phyloP scores from a whole-genome alignment of 2,329 filamentous ascomycete genomes.

The Calycina marina region DNA sequence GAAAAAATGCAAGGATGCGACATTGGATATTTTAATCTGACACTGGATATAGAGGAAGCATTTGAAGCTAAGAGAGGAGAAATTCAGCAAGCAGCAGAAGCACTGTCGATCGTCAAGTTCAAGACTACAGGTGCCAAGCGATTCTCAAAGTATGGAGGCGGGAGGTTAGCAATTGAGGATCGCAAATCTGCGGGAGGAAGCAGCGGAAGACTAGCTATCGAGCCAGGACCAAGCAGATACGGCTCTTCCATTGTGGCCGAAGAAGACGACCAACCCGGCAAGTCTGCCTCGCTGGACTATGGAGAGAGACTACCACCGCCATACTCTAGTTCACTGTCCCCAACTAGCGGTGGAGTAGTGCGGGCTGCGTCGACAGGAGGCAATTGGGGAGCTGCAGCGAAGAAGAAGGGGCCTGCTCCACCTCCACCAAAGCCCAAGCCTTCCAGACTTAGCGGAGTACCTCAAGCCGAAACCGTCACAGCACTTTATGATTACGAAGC shows the following conservation, averaged over 20 bases:
- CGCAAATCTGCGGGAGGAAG: conserved; percentile 21
- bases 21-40: conserved; percentile 94
- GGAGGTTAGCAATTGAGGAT: conserved; percentile 17
- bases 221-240: not conserved
- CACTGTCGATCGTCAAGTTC: conserved; percentile 74
- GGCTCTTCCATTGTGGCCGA: conserved; percentile 11
- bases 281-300: conserved; percentile 28
- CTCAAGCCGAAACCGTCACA: conserved; percentile 63
- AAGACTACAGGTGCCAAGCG: conserved; percentile 66
- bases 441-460: conserved; percentile 49
- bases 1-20: conserved; percentile 96
- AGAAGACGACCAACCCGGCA: conserved; percentile 24
- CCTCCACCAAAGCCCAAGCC: conserved; percentile 75
- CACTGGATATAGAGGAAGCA: conserved; percentile 78
- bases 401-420: conserved; percentile 51
- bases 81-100: conserved; percentile 72
- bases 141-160: conserved; percentile 12
- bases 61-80: conserved; percentile 82
- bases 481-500: conserved; percentile 94
- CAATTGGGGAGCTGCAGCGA: conserved; percentile 36
- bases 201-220: conserved; percentile 5
- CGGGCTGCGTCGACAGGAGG: conserved; percentile 28
- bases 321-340: conserved; percentile 36
- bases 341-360: conserved; percentile 19
- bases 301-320: conserved; percentile 57